Percentiles rank a stretch among this genome's conserved stretches.
These are phyloP conservation scores for Trichophyton simii DNA, from an alignment of 2,329 filamentous ascomycete genomes.

Conservation along the genomic window DNA sequence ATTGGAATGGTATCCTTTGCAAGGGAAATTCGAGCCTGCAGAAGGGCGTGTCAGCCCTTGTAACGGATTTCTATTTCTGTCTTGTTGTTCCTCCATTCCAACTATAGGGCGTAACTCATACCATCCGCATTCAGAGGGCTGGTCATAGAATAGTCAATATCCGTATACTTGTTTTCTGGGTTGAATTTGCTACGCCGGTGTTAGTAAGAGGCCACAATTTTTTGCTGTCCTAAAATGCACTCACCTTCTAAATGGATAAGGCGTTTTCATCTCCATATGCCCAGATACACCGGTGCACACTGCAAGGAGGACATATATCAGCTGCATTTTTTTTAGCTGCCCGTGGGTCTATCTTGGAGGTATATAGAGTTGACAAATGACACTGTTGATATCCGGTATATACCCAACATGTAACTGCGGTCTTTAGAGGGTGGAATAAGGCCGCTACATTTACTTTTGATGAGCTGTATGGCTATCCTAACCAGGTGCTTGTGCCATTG, in stretches of 20 bases:
- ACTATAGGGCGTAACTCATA: not conserved
- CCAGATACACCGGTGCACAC: not conserved
- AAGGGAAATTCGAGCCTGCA: slow-evolving; percentile 55
- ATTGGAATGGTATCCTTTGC: slow-evolving; percentile 54
- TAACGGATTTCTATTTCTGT: not conserved
- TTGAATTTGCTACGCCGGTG: slow-evolving; percentile 4
- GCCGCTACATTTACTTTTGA: no score
- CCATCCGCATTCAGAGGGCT: slow-evolving; percentile 3
- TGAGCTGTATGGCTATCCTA: no score
- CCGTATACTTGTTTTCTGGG: not conserved
- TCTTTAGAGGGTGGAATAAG: no score
- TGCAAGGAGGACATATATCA: not conserved
- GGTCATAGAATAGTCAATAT: slow-evolving; percentile 7
- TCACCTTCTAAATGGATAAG: slow-evolving; percentile 4
- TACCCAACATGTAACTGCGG: no score
- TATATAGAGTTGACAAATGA: not conserved
- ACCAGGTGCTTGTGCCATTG: no score
- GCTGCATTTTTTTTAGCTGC: not conserved
- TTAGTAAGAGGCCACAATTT: not conserved
- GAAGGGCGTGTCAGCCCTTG: not conserved
- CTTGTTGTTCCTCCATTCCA: not conserved
- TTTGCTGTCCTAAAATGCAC: not conserved
- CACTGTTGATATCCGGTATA: not conserved
- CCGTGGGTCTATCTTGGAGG: not conserved
- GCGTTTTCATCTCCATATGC: slow-evolving; percentile 6